Conservation (phyloP, 805 yeast genomes). For the Spathaspora arborariae region DNA sequence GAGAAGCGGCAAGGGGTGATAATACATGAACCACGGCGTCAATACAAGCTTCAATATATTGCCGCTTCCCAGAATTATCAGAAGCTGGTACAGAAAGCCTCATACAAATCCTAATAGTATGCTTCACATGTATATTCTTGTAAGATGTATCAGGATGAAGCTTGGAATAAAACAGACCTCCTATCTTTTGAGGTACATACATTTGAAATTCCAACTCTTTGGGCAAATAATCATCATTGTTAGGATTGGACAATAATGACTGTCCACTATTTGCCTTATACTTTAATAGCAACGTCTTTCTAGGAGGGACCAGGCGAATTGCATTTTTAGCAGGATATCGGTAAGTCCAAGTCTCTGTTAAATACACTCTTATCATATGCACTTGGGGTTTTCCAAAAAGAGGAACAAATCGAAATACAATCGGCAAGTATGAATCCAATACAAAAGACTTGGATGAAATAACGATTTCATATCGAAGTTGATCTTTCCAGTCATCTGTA, state of each 20-base stretch:
- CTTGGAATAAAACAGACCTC: conserved; percentile 42
- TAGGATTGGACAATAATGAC: conserved; percentile 40
- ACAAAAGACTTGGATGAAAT: conserved; percentile 87
- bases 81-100: conserved; percentile 69
- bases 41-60: conserved; percentile 89
- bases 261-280: conserved; percentile 58
- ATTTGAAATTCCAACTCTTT: conserved; percentile 82
- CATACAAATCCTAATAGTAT: conserved; percentile 90
- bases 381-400: conserved; percentile 75
- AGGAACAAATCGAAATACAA: conserved; percentile 81
- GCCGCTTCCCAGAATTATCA: conserved; percentile 54
- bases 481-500: conserved; percentile 90
- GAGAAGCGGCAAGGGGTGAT: conserved; percentile 73
- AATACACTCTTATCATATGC: conserved; percentile 78
- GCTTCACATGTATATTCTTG: conserved; percentile 79
- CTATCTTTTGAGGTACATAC: conserved; percentile 67
- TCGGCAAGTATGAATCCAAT: conserved; percentile 76
- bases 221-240: conserved; percentile 51
- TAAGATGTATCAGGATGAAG: conserved; percentile 85
- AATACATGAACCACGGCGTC: conserved; percentile 90
- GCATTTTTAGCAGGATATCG: conserved; percentile 81
- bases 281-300: conserved; percentile 75
- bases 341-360: conserved; percentile 89
- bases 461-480: conserved; percentile 81
- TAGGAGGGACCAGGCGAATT: conserved; percentile 87